These are phyloP conservation scores for Penicillium argentinense DNA, from an alignment of 495 filamentous ascomycete species.

Conservation along the genomic window DNA sequence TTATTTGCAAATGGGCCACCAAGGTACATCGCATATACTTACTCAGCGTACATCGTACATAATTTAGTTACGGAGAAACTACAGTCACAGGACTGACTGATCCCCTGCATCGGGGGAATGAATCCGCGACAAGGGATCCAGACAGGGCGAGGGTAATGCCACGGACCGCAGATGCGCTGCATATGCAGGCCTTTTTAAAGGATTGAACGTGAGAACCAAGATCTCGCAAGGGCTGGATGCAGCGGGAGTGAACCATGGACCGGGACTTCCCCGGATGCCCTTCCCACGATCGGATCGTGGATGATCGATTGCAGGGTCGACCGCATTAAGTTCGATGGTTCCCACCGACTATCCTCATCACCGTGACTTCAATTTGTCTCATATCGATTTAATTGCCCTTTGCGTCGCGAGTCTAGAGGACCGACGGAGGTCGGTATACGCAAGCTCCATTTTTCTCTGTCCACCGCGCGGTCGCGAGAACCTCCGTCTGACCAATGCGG, in stretches of 20 bases:
- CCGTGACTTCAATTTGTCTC: too few species aligned
- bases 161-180: constrained; percentile 2
- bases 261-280: constrained; percentile 24
- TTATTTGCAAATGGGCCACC: neutral
- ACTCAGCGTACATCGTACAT: neutral
- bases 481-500: too few species aligned
- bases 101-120: neutral
- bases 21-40: neutral
- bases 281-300: constrained; percentile 16
- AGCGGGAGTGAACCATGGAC: constrained; percentile 29
- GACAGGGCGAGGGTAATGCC: neutral
- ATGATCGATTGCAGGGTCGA: neutral
- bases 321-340: too few species aligned
- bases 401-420: too few species aligned
- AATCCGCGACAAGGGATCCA: neutral
- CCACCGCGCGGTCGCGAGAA: too few species aligned
- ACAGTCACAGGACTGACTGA: too few species aligned
- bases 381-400: too few species aligned
- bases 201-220: constrained; percentile 3
- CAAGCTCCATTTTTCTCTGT: too few species aligned
- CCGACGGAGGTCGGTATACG: too few species aligned
- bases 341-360: too few species aligned
- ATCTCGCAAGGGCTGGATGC: constrained; percentile 5
- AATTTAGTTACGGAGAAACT: too few species aligned
- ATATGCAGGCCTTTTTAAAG: neutral